Evolutionary conservation across 345 rosid genomes (phyloP).

Genomic region (Cardiospermum halicacabum): DNA sequence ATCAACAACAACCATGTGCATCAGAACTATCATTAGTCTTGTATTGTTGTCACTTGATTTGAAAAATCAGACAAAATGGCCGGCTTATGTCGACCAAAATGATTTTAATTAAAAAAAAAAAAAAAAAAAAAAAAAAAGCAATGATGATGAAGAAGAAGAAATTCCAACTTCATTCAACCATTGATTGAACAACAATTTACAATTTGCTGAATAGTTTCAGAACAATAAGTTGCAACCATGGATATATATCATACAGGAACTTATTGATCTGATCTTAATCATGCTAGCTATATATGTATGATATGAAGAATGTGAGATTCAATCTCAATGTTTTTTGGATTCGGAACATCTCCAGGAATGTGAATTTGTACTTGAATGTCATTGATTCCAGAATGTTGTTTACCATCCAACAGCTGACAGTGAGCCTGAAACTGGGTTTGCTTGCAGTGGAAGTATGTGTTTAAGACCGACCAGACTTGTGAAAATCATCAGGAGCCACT

Average conservation of each 20-base stretch:
- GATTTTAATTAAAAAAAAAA: too few relatives aligned
- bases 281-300: neutral
- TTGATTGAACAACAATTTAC: neutral
- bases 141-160: neutral
- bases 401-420: too few relatives aligned
- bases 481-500: conserved; percentile 26
- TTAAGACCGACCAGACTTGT: neutral
- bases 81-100: neutral
- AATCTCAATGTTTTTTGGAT: neutral
- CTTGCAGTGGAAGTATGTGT: too few relatives aligned
- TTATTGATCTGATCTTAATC: neutral
- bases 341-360: neutral
- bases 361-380: too few relatives aligned
- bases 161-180: neutral
- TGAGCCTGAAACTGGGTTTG: too few relatives aligned
- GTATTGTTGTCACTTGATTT: neutral
- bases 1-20: neutral
- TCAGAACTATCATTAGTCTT: neutral
- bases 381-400: too few relatives aligned
- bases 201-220: neutral
- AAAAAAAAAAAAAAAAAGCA: neutral
- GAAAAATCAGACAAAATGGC: neutral
- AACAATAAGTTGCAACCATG: neutral
- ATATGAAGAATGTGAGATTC: neutral
- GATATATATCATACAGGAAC: neutral